phyloP scores from a whole-genome alignment of 208 protist genomes.

The Leptomonas seymouri region DNA sequence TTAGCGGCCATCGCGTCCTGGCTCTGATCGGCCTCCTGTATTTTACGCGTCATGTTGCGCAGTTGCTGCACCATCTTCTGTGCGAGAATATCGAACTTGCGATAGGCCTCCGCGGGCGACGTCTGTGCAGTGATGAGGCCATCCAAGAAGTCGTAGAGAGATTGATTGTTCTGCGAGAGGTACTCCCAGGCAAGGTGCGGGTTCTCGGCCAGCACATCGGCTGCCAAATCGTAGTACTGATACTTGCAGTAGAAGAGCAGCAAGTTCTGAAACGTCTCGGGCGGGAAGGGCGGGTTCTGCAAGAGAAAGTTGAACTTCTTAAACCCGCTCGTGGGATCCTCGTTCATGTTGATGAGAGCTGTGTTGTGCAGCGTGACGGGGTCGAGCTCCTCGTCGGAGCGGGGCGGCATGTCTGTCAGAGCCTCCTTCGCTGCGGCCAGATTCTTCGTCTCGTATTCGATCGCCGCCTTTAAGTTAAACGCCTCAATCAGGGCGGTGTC shows the following conservation, averaged over 20 bases:
- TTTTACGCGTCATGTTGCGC: conserved; percentile 94
- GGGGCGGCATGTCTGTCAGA: conserved; percentile 97
- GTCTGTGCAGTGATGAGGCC: conserved; percentile 95
- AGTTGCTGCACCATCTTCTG: conserved; percentile 95
- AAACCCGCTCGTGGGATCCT: conserved; percentile 94
- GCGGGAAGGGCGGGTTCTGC: conserved; percentile 95
- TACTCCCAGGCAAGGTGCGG: conserved; percentile 94
- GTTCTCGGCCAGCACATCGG: conserved; percentile 96
- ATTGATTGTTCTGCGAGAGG: conserved; percentile 91
- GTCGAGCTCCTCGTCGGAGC: conserved; percentile 96
- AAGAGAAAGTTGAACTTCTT: conserved; percentile 97
- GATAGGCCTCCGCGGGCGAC: conserved; percentile 95
- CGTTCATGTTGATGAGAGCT: conserved; percentile 97
- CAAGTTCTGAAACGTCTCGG: conserved; percentile 98
- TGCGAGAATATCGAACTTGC: conserved; percentile 96
- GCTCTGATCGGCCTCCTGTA: conserved; percentile 94
- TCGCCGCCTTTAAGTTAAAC: conserved; percentile 98
- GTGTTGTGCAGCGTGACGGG: conserved; percentile 98
- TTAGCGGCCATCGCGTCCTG: conserved; percentile 89
- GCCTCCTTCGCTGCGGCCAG: conserved; percentile 91
- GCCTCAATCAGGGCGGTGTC: conserved; percentile 97
- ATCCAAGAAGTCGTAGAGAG: conserved; percentile 96
- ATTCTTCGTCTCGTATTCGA: conserved; percentile 96
- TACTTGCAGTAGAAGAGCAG: conserved; percentile 97
- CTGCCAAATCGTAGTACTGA: conserved; percentile 96